Conservation (phyloP, 139 green algal genomes). For the Spirogloea muscicola region DNA sequence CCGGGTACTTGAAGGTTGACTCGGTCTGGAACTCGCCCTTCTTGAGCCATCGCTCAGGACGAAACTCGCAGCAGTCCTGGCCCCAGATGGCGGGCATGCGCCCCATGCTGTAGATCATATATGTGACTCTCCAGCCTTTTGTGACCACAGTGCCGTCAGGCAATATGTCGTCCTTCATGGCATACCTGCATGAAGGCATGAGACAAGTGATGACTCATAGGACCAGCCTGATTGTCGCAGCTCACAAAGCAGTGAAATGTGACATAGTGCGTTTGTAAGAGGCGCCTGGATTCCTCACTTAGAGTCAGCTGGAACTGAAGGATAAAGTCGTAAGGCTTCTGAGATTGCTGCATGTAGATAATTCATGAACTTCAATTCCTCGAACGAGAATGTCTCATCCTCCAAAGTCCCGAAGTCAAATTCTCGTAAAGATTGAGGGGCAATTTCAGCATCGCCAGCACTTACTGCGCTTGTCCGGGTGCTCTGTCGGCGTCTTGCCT, state of each 20-base stretch:
- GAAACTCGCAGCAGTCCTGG: slow-evolving; percentile 6
- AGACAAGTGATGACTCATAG: background rate
- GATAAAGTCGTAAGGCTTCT: slow-evolving; percentile 5
- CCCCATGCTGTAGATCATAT: slow-evolving; percentile 11
- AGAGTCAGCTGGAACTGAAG: slow-evolving; percentile 2
- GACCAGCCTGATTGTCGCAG: background rate
- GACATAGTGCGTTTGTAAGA: background rate
- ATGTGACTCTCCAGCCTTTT: background rate
- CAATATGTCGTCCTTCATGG: background rate
- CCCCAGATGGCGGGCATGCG: slow-evolving; percentile 1
- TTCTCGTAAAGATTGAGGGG: background rate
- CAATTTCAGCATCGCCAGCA: background rate
- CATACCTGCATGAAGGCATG: background rate
- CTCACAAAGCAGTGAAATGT: background rate
- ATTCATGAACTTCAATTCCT: slow-evolving; percentile 1
- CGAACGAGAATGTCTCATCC: slow-evolving; percentile 5
- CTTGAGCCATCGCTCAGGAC: slow-evolving; percentile 14
- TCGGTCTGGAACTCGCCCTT: background rate
- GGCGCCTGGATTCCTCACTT: slow-evolving; percentile 15
- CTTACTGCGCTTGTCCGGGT: background rate
- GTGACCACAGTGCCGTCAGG: background rate
- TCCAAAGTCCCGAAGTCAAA: background rate
- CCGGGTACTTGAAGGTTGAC: slow-evolving; percentile 19
- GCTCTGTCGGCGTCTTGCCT: background rate
- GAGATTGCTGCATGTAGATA: slow-evolving; percentile 4